phyloP scores from a whole-genome alignment of 306 rosid genomes.

The Boehmeria nivea region DNA sequence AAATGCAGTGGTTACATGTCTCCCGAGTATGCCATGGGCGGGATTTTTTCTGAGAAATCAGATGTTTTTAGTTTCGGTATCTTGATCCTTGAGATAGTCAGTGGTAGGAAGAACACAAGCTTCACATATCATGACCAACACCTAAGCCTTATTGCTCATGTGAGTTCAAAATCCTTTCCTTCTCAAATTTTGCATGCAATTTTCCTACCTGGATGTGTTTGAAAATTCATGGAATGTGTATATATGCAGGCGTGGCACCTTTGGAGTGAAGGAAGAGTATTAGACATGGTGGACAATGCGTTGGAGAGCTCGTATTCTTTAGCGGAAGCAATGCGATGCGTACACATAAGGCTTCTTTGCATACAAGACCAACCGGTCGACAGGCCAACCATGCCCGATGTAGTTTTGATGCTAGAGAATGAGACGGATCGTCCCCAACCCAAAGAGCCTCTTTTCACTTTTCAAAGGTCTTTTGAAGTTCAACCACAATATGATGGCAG shows the following conservation, averaged over 20 bases:
- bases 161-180: constrained; percentile 12
- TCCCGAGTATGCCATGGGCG: constrained; percentile 13
- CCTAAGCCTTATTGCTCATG: constrained; percentile 20
- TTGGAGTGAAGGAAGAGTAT: constrained; percentile 10
- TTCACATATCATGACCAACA: background rate
- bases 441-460: constrained; percentile 1
- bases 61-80: constrained; percentile 25
- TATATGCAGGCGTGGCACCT: constrained; percentile 9
- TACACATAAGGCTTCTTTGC: constrained; percentile 20
- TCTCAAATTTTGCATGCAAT: too few relatives aligned
- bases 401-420: constrained; percentile 6
- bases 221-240: background rate
- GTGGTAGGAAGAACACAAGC: constrained; percentile 24
- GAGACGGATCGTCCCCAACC: constrained; percentile 17
- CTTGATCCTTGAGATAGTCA: constrained; percentile 18
- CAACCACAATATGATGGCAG: too few relatives aligned
- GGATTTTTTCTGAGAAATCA: constrained; percentile 18
- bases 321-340: constrained; percentile 11
- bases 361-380: constrained; percentile 17
- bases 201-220: background rate
- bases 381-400: constrained; percentile 25
- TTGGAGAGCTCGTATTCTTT: background rate
- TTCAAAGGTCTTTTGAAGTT: constrained; percentile 3
- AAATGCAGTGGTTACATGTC: constrained; percentile 25
- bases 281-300: constrained; percentile 7